Base-by-base conservation (phyloP, 768 basidiomycete species). In the Kwoniella heveanensis region DNA sequence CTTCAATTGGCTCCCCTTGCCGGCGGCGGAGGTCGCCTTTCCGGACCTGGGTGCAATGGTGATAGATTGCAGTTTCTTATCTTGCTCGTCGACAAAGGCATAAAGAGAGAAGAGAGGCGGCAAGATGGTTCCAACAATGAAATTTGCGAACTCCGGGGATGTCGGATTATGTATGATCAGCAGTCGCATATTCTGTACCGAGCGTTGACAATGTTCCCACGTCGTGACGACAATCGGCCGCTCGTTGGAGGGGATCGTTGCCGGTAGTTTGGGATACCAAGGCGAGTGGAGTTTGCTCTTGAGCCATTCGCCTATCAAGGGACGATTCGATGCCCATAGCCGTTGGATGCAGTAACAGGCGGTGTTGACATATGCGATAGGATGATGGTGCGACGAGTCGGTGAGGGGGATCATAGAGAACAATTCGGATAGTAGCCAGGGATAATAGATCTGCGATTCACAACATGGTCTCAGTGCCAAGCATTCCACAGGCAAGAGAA, bases 91-190 rank as follows among this genome's bases (percentile, higher is more conserved):
- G 9, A 92, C 72, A 61, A 86, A 81, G 61, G 82, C 83, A 2
- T 84, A 79, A 1, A 93, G 80, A 1, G 86, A 83, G 77, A 91
- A 92, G 7, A 95, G 78, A 0, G 85, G 79, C 0, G 88, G 80
- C 0, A 89, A 68, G 32, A 94, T 85, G 0, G 90, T 90, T 1
- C 88, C 87, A 9, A 92, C 75, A 7, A 92, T 71, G 21, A 82
- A 76, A 0, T 86, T 83, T 44, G 91, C 83, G 46, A 91, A 83
- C 1, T 80, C 77, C 0, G 91, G 89, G 2, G 90, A 88, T 5
- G 91, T 91, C 66, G 94, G 90, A 5, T 87, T 86, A 68, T 92
- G 90, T 5, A 68, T 13, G 17, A 53, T 36, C 26, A 94, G 80
- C 0, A 82, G 81, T 54, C 84, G 81, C 21, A 92, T 77, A 4